A percentile compares a stretch with the other conserved stretches of the same genome.
Conservation (phyloP, 352 stramenopile species). For the Pythium aphanidermatum region DNA sequence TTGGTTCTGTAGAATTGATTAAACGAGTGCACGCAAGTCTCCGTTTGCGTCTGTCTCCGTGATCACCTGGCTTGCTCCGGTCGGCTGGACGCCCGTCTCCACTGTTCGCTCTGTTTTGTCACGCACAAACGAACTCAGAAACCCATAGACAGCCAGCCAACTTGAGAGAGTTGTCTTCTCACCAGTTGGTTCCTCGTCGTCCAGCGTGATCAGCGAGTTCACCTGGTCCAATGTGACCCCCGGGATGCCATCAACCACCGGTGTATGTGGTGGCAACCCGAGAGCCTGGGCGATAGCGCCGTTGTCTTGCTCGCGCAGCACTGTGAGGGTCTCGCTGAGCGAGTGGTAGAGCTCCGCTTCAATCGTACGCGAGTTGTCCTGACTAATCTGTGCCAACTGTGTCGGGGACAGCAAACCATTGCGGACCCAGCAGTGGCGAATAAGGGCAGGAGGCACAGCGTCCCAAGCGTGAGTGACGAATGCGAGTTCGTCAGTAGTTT, state of each 20-base stretch:
- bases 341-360: conserved; percentile 20
- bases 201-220: conserved; percentile 20
- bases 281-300: conserved; percentile 11
- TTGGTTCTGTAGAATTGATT: no score
- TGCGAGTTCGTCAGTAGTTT: background rate
- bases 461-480: conserved; percentile 17
- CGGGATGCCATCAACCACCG: background rate
- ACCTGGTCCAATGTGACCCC: conserved; percentile 12
- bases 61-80: conserved; percentile 7
- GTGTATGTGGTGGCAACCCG: background rate
- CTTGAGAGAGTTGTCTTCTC: background rate
- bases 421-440: conserved; percentile 24
- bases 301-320: conserved; percentile 3
- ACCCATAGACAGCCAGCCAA: background rate
- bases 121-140: background rate
- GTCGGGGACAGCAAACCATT: conserved; percentile 14
- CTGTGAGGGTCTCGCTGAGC: conserved; percentile 6
- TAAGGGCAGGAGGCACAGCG: conserved; percentile 10
- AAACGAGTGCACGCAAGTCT: conserved; percentile 20
- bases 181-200: conserved; percentile 23
- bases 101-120: conserved; percentile 24
- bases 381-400: conserved; percentile 20
- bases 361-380: conserved; percentile 18
- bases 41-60: conserved; percentile 19
- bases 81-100: background rate